Evolutionary conservation across 306 rosid genomes (phyloP), one percentile per base, ranked within the genome.

Genomic region (Sicyos baderoa): DNA sequence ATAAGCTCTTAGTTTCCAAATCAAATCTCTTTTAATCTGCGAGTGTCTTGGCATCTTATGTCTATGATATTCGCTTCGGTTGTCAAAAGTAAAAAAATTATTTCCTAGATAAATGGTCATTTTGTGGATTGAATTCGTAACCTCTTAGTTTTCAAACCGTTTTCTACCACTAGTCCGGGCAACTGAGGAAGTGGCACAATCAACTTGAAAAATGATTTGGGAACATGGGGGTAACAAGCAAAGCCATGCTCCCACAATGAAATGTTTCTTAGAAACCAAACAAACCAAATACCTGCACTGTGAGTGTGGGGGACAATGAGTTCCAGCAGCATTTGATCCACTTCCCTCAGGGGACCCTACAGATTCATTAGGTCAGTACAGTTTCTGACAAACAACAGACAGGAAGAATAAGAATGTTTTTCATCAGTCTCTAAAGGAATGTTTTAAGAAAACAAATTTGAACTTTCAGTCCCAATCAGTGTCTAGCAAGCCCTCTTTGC

Each of bases 381-480:
- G 40, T 47, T 47, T 7, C 40, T 66, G 40, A 66, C 54, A 45
- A 47, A 66, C 71, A 66, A 66, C 55, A 66, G 71, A 66, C 71
- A 66, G 21, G 49, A 47, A 66, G 71, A 66, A 66, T 66, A 66
- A 48, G 56, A 35, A 35, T 66, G 71, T 23, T 66, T 45, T 66
- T 23, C 35, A 22, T 18, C 10, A 45, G 9, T 42, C 52, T 65
- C 16, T 42, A 66, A 45, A 66, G 29, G 35, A 23, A 66, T 40
- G 53, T 44, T 22, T 61, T 65, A 37, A 22, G 9, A 22, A 65
- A 25, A 66, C 71, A 42, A 23, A 66, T 66, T 40, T 47, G 4
- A 21, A 66, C 15, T 47, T 66, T 23, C 56, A 50, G 27, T 66
- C 71, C 56, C 40, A 47, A 66, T 66, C 71, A 66, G 52, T 66